Evolutionary conservation across 2,329 filamentous ascomycete genomes (phyloP), one percentile per base, ranked within the genome.

Genomic region (Tolypocladium tropicale): DNA sequence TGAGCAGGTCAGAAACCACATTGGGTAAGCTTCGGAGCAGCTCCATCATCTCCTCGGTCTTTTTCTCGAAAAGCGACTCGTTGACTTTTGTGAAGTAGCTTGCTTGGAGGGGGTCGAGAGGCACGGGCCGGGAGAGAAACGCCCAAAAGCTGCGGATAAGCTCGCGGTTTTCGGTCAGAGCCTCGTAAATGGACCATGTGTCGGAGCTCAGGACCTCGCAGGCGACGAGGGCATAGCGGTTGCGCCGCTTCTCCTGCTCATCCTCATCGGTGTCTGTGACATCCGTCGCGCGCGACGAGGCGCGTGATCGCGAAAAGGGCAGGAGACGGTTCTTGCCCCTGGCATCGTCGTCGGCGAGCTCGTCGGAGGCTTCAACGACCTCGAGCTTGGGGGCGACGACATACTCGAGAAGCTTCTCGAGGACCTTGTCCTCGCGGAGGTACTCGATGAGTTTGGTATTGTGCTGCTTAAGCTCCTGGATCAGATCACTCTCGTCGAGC

Each of bases 11-110:
- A 14, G 89, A 79, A 25, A 99, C 84, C 43, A 94, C 88, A 54
- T 86, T 83, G 36, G 94, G 88, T 52, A 96, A 75, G 2, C 84
- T 86, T 70, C 91, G 95, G 71, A 99, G 84, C 59, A 99, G 85
- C 21, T 86, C 84, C 62, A 97, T 78, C 93, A 97, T 99, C 61
- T 96, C 93, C 67, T 95, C 90, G 6, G 95, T 96, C 80, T 97
- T 97, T 74, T 94, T 95, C 70, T 97, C 94, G 56, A 99, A 87
- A 23, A 99, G 76, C n/a, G 90, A 89, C 74, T 99, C 94, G 71
- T 97, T 97, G 67, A 99, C 92, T 70, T 97, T 99, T 55, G 93
- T 96, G 70, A 99, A 99, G 70, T 99, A 99, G 67, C 92, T 92
- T 21, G 94, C 93, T 73, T 97, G 93, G 6, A 96, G 80, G 39